Evolutionary conservation across 768 basidiomycete genomes (phyloP).

Genomic region (Auricularia sp.): DNA sequence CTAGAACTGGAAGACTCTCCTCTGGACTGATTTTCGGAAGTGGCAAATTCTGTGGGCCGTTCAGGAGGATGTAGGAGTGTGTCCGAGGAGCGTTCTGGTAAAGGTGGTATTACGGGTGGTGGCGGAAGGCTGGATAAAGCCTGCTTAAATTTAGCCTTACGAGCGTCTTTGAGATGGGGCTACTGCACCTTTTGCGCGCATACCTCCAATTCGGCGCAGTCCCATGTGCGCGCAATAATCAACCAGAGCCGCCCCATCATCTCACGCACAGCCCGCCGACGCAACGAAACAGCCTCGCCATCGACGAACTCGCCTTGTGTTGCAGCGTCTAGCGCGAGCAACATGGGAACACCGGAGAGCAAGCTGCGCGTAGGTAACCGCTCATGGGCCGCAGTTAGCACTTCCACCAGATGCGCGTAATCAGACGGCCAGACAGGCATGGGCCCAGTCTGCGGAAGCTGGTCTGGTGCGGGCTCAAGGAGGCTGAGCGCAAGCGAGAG

Average conservation of each 20-base stretch:
- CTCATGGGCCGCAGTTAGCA: conserved; percentile 59
- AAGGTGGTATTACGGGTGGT: conserved; percentile 28
- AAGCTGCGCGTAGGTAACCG: conserved; percentile 67
- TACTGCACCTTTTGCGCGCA: conserved; percentile 46
- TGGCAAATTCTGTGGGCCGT: conserved; percentile 33
- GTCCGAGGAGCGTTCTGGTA: conserved; percentile 22
- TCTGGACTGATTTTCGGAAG: conserved; percentile 14
- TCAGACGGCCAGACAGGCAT: conserved; percentile 59
- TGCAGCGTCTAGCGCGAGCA: conserved; percentile 59
- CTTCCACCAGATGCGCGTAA: conserved; percentile 58
- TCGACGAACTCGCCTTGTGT: conserved; percentile 31
- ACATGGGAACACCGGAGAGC: conserved; percentile 75
- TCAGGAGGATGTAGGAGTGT: conserved; percentile 37
- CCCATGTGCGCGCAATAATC: conserved; percentile 63
- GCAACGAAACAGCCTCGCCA: conserved; percentile 27
- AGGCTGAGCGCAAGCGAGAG: conserved; percentile 10
- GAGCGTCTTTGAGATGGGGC: not conserved
- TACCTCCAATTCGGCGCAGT: conserved; percentile 40
- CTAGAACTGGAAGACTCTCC: conserved; percentile 18
- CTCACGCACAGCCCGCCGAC: conserved; percentile 50
- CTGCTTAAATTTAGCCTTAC: conserved; percentile 23
- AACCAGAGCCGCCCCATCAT: conserved; percentile 58
- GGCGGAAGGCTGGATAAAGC: conserved; percentile 35
- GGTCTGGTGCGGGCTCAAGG: conserved; percentile 6
- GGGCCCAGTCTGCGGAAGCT: conserved; percentile 15